Evolutionary conservation across 169 alveolate species (phyloP).

Genomic region (Plasmodium gaboni): DNA sequence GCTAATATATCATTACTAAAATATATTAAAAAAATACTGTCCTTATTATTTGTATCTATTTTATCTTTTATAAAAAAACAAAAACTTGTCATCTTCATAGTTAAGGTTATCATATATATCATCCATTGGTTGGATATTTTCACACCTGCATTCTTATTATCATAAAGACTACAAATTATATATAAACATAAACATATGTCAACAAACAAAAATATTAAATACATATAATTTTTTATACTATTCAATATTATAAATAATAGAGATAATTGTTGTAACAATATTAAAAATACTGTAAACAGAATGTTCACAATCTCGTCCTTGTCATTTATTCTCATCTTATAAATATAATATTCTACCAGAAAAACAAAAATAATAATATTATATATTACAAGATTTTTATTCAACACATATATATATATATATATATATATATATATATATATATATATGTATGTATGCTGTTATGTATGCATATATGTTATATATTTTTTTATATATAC

Average conservation of each 20-base stretch:
- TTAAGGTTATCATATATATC: slow-evolving; percentile 55
- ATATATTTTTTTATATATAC: no score
- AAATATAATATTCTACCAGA: not conserved
- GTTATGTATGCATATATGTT: not conserved
- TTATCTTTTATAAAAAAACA: slow-evolving; percentile 35
- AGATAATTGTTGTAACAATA: slow-evolving; percentile 39
- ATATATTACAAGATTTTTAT: not conserved
- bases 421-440: not conserved
- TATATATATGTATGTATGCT: not conserved
- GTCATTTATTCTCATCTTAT: slow-evolving; percentile 44
- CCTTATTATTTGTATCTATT: not conserved
- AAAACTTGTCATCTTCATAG: slow-evolving; percentile 25
- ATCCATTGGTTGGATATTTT: slow-evolving; percentile 66
- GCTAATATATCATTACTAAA: slow-evolving; percentile 41
- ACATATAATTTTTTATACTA: slow-evolving; percentile 18
- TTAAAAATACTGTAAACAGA: slow-evolving; percentile 43
- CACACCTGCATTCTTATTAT: slow-evolving; percentile 64
- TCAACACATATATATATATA: not conserved
- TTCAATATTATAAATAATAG: slow-evolving; percentile 16
- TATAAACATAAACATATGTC: slow-evolving; percentile 58
- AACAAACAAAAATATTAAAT: slow-evolving; percentile 14
- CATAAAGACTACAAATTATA: slow-evolving; percentile 37
- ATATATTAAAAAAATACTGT: slow-evolving; percentile 19
- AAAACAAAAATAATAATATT: not conserved
- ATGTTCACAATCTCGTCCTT: slow-evolving; percentile 61